Conservation (phyloP, 345 rosid genomes). For the Citrus australasica region DNA sequence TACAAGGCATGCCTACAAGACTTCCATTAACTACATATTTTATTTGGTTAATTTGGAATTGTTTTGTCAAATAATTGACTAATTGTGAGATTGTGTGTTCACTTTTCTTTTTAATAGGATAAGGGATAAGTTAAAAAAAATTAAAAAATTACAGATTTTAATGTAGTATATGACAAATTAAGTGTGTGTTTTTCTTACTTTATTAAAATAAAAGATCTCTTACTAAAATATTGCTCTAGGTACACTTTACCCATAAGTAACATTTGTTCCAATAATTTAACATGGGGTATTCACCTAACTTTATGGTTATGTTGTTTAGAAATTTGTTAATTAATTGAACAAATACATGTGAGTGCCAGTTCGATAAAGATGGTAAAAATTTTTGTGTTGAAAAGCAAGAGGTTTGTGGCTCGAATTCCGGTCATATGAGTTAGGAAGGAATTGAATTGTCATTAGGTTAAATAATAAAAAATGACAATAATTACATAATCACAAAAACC, state of each 20-base stretch:
- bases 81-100: neutral
- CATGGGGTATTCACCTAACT: neutral
- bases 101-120: neutral
- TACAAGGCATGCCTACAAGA: neutral
- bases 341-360: neutral
- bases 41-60: neutral
- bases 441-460: too few species aligned
- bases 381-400: too few species aligned
- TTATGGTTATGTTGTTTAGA: neutral
- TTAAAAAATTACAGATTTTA: too few species aligned
- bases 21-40: neutral
- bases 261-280: constrained; percentile 17
- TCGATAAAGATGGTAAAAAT: too few species aligned
- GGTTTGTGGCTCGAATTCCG: neutral
- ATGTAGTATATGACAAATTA: too few species aligned
- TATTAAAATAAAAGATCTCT: too few species aligned
- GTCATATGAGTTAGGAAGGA: neutral
- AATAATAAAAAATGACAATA: too few species aligned
- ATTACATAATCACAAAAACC: neutral
- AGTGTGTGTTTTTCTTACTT: too few species aligned
- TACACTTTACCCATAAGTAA: neutral
- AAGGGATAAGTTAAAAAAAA: too few species aligned
- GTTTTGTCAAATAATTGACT: neutral
- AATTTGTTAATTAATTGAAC: neutral
- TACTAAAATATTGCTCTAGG: neutral